Evolutionary conservation across 306 rosid genomes (phyloP).

Genomic region (Prunus mume): DNA sequence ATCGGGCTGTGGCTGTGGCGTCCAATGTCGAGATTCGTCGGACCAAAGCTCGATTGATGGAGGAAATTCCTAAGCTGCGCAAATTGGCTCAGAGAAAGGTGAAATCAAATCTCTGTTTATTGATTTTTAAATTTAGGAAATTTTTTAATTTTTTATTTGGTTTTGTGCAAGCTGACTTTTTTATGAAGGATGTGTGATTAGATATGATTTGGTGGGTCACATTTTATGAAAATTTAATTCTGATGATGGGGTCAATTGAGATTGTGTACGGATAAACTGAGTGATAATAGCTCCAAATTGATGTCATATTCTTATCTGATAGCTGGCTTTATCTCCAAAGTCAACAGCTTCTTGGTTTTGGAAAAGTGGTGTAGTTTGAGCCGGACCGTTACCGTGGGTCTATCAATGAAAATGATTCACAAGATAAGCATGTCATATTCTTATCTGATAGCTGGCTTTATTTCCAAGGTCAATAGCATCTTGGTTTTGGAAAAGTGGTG

Average conservation of each 20-base stretch:
- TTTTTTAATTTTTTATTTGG: too few species aligned
- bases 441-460: conserved; percentile 9
- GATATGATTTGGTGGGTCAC: not conserved
- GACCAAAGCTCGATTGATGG: conserved; percentile 59
- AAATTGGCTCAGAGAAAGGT: conserved; percentile 75
- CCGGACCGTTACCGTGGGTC: not conserved
- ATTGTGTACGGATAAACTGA: not conserved
- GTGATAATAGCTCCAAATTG: not conserved
- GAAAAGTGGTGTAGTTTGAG: conserved; percentile 11
- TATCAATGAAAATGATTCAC: not conserved
- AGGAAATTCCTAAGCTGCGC: conserved; percentile 69
- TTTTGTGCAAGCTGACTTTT: too few species aligned
- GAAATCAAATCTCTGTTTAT: not conserved
- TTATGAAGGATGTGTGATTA: not conserved
- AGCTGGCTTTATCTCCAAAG: conserved; percentile 16
- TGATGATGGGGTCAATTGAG: not conserved
- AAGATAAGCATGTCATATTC: not conserved
- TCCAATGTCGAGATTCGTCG: conserved; percentile 43
- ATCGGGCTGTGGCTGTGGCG: conserved; percentile 36
- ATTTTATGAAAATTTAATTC: not conserved
- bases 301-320: conserved; percentile 2
- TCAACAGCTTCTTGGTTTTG: conserved; percentile 13
- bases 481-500: conserved; percentile 17
- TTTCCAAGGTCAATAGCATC: conserved; percentile 8
- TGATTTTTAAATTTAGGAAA: not conserved